Evolutionary conservation across 2,329 filamentous ascomycete genomes (phyloP).

Genomic region (Aspergillus fructus): DNA sequence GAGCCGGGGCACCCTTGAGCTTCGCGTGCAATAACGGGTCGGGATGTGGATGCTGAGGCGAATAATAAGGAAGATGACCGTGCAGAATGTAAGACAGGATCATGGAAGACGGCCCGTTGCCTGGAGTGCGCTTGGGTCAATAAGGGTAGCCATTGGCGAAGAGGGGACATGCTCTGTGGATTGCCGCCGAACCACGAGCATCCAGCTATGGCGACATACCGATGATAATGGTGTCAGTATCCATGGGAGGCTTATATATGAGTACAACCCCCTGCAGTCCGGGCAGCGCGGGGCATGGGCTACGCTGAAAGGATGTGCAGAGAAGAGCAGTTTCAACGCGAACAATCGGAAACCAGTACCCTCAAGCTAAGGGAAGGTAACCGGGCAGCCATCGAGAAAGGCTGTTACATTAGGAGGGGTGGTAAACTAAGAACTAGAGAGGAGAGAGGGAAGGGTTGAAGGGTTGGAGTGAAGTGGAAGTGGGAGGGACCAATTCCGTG

Average conservation of each 20-base stretch:
- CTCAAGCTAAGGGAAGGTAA: constrained; percentile 19
- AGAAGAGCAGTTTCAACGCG: constrained; percentile 9
- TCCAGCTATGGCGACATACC: constrained; percentile 35
- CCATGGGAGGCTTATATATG: constrained; percentile 31
- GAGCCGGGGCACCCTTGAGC: constrained; percentile 46
- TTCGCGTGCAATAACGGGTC: constrained; percentile 58
- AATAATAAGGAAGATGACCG: constrained; percentile 59
- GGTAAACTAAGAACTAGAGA: constrained; percentile 5
- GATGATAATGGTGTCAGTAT: constrained; percentile 45
- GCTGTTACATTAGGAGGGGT: constrained; percentile 11
- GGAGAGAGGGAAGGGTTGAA: constrained; percentile 3
- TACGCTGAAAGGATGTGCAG: constrained; percentile 21
- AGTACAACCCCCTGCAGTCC: constrained; percentile 22
- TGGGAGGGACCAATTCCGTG: constrained; percentile 15
- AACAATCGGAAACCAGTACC: constrained; percentile 13
- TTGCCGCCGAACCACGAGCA: not conserved
- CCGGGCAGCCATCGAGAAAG: constrained; percentile 23
- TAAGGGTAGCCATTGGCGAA: constrained; percentile 13
- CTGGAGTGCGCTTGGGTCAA: constrained; percentile 34
- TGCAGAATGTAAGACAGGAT: constrained; percentile 64
- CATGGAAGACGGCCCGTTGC: constrained; percentile 62
- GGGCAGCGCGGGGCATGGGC: constrained; percentile 32
- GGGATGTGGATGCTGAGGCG: constrained; percentile 51
- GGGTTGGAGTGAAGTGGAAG: constrained; percentile 1
- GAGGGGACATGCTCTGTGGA: constrained; percentile 1